Conservation (phyloP, 2,329 filamentous ascomycete genomes). For the Pyrenophora seminiperda region DNA sequence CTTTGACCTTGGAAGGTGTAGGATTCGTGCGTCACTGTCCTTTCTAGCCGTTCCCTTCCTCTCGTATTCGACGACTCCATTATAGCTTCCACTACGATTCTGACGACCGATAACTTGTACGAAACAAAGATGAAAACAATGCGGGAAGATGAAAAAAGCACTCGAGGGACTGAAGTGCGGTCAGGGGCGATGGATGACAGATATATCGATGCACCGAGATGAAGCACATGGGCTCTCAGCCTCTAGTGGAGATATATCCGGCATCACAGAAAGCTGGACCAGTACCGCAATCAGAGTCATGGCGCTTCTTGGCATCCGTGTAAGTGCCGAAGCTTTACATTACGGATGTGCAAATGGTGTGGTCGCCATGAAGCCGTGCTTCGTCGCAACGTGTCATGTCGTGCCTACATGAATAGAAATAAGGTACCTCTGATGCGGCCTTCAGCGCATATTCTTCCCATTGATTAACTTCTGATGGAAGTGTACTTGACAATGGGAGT, state of each 20-base stretch:
- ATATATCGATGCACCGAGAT: background rate
- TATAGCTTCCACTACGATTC: background rate
- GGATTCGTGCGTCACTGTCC: conserved; percentile 30
- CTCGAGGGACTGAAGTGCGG: background rate
- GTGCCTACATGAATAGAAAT: too few species aligned
- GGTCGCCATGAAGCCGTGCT: background rate
- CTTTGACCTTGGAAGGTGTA: conserved; percentile 45
- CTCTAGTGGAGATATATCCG: background rate
- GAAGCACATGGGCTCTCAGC: background rate
- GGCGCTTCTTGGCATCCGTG: conserved; percentile 5
- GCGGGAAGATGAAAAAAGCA: background rate
- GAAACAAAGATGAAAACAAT: background rate
- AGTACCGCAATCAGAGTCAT: background rate
- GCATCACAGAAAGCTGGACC: background rate
- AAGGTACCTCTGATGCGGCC: too few species aligned
- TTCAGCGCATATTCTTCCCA: too few species aligned
- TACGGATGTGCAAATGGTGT: background rate
- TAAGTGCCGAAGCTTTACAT: conserved; percentile 5
- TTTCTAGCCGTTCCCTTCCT: conserved; percentile 11
- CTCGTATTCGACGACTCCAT: conserved; percentile 9
- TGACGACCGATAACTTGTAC: background rate
- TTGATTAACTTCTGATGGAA: background rate
- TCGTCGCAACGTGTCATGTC: too few species aligned
- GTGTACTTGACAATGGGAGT: background rate
- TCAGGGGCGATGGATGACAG: background rate